Evolutionary conservation across 2,329 filamentous ascomycete species (phyloP), one percentile per base, ranked within the genome.

Genomic region (Harringtonia lauricola): DNA sequence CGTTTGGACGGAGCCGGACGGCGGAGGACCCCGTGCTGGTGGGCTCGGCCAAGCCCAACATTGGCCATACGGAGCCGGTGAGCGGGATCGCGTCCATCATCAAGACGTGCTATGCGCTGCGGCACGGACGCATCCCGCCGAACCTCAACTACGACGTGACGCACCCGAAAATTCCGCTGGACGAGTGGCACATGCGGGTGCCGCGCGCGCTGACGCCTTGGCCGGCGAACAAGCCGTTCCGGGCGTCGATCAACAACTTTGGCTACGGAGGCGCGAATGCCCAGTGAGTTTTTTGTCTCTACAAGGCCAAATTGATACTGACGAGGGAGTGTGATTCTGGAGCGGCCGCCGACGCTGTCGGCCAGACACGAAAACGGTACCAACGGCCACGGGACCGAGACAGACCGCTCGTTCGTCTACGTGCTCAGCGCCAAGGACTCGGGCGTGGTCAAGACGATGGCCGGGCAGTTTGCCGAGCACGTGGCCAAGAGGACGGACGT

Each of bases 241-340:
- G 54, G 26, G 54, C 55, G 2, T 56, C 53, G 3, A 46, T 64
- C 3, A 65, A 61, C 37, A 55, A 51, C 4, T 65, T 64, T 39
- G 61, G 62, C 0, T 51, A 64, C 5, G 63, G 60, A 2, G 63
- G 63, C 4, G 44, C 59, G 1, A 64, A 64, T 41, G 59, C 57
- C 2, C 63, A 64, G n/a, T n/a, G n/a, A n/a, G n/a, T n/a, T n/a
- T n/a, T n/a, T n/a, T n/a, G n/a, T n/a, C n/a, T n/a, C n/a, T n/a
- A n/a, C n/a, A n/a, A n/a, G n/a, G n/a, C n/a, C n/a, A n/a, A n/a
- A n/a, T n/a, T n/a, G n/a, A n/a, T n/a, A n/a, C n/a, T n/a, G n/a
- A n/a, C n/a, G n/a, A n/a, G n/a, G n/a, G n/a, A n/a, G n/a, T 29
- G 55, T 39, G 28, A 39, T 43, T 35, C 10, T 39, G 4, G 43